These are phyloP conservation scores for Neophaeococcomyces aloes DNA, from an alignment of 2,329 filamentous ascomycete genomes.

Conservation along the genomic window DNA sequence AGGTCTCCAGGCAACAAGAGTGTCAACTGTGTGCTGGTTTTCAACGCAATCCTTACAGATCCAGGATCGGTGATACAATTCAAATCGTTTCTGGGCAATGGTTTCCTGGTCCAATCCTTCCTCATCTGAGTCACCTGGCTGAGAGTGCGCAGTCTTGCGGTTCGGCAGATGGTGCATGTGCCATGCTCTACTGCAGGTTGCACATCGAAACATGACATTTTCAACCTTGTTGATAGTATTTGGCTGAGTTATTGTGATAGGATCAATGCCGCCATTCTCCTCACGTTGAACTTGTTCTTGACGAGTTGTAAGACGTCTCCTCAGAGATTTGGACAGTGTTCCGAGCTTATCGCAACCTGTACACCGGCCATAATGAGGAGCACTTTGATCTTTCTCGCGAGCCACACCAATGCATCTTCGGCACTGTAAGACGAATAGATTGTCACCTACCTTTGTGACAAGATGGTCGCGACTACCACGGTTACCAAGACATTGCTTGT, in stretches of 20 bases:
- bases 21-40: constrained; percentile 56
- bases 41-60: constrained; percentile 67
- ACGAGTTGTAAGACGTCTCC: constrained; percentile 57
- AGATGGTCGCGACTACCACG: constrained; percentile 70
- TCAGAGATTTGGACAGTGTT: constrained; percentile 62
- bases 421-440: constrained; percentile 81
- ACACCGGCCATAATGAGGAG: constrained; percentile 63
- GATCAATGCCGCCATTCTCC: constrained; percentile 69
- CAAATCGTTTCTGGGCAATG: constrained; percentile 51
- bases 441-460: constrained; percentile 69
- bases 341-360: constrained; percentile 58
- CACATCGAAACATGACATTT: constrained; percentile 76
- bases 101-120: constrained; percentile 34
- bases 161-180: constrained; percentile 74
- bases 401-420: constrained; percentile 65
- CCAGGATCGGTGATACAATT: constrained; percentile 67
- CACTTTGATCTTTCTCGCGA: constrained; percentile 55
- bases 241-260: constrained; percentile 53
- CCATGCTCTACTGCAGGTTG: constrained; percentile 63
- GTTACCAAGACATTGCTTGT: constrained; percentile 69
- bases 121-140: constrained; percentile 20
- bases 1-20: constrained; percentile 83
- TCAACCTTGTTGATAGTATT: constrained; percentile 61
- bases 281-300: constrained; percentile 76
- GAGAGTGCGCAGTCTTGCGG: constrained; percentile 11